phyloP scores from a whole-genome alignment of 129 eudicot genomes.

The Flaveria trinervia region DNA sequence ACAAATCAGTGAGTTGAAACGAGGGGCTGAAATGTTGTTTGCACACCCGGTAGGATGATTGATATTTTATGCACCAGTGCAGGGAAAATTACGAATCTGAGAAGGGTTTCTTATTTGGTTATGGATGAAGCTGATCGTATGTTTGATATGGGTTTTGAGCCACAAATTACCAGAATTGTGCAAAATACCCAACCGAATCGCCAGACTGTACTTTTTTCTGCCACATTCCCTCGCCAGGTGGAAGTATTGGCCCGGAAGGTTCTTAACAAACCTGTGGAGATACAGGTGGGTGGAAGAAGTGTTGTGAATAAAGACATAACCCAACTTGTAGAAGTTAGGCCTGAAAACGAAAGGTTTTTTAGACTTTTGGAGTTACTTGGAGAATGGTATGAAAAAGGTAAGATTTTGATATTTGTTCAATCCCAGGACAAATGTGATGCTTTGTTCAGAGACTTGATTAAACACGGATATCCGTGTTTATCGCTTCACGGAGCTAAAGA shows the following conservation, averaged over 20 bases:
- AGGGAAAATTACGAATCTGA: slow-evolving; percentile 75
- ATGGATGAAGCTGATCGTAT: slow-evolving; percentile 89
- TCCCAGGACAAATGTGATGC: slow-evolving; percentile 80
- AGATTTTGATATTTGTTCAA: slow-evolving; percentile 68
- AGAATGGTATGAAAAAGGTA: slow-evolving; percentile 88
- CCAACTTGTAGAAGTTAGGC: slow-evolving; percentile 76
- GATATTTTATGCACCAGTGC: slow-evolving; percentile 77
- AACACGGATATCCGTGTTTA: slow-evolving; percentile 72
- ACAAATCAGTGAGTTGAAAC: slow-evolving; percentile 72
- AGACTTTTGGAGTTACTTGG: slow-evolving; percentile 71
- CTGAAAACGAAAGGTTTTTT: slow-evolving; percentile 63
- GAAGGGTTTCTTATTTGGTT: slow-evolving; percentile 75
- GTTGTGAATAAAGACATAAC: slow-evolving; percentile 79
- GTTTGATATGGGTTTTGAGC: slow-evolving; percentile 93
- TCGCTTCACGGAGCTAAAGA: slow-evolving; percentile 82
- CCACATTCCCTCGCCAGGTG: slow-evolving; percentile 83
- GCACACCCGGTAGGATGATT: slow-evolving; percentile 84
- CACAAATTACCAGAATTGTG: slow-evolving; percentile 72
- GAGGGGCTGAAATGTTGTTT: slow-evolving; percentile 80
- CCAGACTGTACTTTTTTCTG: slow-evolving; percentile 76
- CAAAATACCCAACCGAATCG: slow-evolving; percentile 87
- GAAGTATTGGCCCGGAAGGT: slow-evolving; percentile 80
- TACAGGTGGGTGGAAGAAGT: slow-evolving; percentile 85
- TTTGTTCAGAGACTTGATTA: slow-evolving; percentile 57
- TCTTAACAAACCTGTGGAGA: slow-evolving; percentile 65